phyloP scores from a whole-genome alignment of 345 rosid species.

The Brassica rapa region DNA sequence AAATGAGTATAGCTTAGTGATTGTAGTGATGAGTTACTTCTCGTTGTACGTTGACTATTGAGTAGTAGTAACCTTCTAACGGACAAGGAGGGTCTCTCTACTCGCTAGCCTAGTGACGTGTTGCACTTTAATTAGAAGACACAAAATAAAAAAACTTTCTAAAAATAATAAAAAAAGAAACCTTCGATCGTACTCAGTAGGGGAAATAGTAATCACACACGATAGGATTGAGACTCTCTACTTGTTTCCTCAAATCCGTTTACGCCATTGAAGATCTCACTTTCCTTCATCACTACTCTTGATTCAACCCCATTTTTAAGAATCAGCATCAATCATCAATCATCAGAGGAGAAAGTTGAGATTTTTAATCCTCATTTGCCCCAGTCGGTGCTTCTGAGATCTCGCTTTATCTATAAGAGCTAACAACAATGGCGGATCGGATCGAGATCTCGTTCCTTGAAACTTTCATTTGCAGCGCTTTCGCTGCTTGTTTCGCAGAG shows the following conservation, averaged over 20 bases:
- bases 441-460: conserved; percentile 66
- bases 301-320: background rate
- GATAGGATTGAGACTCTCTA: background rate
- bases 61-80: too few species aligned
- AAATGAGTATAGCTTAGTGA: too few species aligned
- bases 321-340: too few species aligned
- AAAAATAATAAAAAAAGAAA: too few species aligned
- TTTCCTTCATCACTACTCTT: background rate
- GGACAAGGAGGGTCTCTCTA: too few species aligned
- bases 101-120: background rate
- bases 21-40: too few species aligned
- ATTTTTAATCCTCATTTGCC: background rate
- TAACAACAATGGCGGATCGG: background rate
- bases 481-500: conserved; percentile 99
- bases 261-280: background rate
- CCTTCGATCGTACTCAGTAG: background rate
- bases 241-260: background rate
- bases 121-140: background rate
- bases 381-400: background rate
- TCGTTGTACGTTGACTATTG: too few species aligned
- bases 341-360: background rate
- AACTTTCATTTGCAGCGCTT: conserved; percentile 87
- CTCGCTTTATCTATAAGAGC: background rate
- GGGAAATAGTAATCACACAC: background rate
- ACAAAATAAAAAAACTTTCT: background rate